Evolutionary conservation across 768 basidiomycete species (phyloP).

Genomic region (Termitomyces sp.): DNA sequence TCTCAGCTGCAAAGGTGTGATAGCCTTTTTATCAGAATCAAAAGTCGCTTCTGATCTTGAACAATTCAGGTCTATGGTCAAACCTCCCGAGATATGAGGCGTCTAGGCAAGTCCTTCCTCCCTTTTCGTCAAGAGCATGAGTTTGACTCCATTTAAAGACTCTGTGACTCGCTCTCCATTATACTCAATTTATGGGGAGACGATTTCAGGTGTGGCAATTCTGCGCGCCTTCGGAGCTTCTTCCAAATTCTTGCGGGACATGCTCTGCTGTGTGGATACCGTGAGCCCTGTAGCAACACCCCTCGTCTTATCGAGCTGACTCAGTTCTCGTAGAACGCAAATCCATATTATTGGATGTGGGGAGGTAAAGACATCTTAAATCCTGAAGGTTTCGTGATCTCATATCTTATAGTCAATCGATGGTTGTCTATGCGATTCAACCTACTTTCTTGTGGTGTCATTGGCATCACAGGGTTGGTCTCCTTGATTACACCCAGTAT

Average conservation of each 20-base stretch:
- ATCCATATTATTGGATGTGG: slow-evolving; percentile 92
- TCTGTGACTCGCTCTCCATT: slow-evolving; percentile 39
- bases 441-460: slow-evolving; percentile 65
- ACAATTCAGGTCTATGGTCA: slow-evolving; percentile 53
- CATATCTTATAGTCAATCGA: slow-evolving; percentile 62
- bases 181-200: slow-evolving; percentile 45
- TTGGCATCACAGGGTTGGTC: slow-evolving; percentile 71
- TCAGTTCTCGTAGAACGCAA: slow-evolving; percentile 41
- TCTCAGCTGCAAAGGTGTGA: slow-evolving; percentile 37
- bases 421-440: slow-evolving; percentile 92
- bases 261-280: slow-evolving; percentile 80
- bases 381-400: slow-evolving; percentile 1
- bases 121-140: neutral
- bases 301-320: neutral
- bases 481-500: slow-evolving; percentile 69
- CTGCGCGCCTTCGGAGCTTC: slow-evolving; percentile 87
- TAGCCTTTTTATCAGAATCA: neutral
- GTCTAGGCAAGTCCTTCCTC: slow-evolving; percentile 50
- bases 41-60: slow-evolving; percentile 1
- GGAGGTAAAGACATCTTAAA: slow-evolving; percentile 48
- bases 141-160: slow-evolving; percentile 18
- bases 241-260: slow-evolving; percentile 82
- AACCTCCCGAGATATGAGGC: slow-evolving; percentile 83
- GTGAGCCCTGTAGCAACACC: slow-evolving; percentile 36
- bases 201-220: slow-evolving; percentile 41